Evolutionary conservation across 495 filamentous ascomycete species (phyloP).

Genomic region (Xylaria bambusicola): DNA sequence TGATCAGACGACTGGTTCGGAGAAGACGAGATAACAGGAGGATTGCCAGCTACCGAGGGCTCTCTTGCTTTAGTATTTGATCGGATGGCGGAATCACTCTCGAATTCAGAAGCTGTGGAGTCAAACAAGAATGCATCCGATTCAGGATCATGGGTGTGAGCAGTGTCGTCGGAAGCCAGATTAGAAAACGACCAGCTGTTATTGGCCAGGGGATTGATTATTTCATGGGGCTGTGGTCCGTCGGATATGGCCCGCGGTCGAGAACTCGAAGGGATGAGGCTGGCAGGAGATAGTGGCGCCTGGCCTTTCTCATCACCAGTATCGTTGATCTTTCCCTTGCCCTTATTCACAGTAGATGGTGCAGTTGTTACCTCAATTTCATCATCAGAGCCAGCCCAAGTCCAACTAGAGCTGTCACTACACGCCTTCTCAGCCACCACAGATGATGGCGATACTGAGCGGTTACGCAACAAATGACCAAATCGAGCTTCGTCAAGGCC

Average conservation of each 20-base stretch:
- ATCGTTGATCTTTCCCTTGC: conserved; percentile 38
- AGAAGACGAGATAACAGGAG: not conserved
- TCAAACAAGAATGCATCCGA: not conserved
- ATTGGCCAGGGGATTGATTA: conserved; percentile 46
- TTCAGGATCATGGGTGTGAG: not conserved
- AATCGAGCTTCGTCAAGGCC: conserved; percentile 27
- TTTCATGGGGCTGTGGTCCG: conserved; percentile 39
- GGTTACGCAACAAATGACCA: conserved; percentile 14
- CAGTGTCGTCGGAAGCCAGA: conserved; percentile 22
- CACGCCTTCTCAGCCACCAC: conserved; percentile 22
- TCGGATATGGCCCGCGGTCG: conserved; percentile 47
- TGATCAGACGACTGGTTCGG: not conserved
- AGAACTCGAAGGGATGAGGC: conserved; percentile 13
- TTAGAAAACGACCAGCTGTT: conserved; percentile 53
- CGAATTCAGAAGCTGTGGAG: not conserved
- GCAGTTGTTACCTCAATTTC: conserved; percentile 20
- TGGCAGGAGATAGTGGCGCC: conserved; percentile 1
- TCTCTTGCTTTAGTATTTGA: not conserved
- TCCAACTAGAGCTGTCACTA: conserved; percentile 35
- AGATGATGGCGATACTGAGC: conserved; percentile 20
- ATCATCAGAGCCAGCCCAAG: conserved; percentile 37
- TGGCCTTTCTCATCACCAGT: not conserved
- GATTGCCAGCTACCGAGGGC: not conserved
- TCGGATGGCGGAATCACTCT: not conserved
- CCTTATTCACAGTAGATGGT: conserved; percentile 30